These are phyloP conservation scores for Tetradesmus obliquus DNA, from an alignment of 139 green algal species.

Conservation along the genomic window DNA sequence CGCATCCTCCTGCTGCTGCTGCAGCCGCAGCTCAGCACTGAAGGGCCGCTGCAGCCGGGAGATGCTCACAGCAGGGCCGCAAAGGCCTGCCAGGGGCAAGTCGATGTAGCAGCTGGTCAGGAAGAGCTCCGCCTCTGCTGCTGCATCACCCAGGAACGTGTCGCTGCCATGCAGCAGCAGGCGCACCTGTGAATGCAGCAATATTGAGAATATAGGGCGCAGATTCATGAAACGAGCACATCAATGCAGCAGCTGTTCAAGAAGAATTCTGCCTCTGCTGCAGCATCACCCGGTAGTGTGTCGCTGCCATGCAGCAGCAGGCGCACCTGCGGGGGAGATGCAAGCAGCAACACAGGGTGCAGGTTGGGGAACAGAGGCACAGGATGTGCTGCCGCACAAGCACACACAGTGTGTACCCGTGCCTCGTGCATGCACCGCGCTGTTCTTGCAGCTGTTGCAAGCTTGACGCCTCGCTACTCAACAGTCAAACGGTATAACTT, in stretches of 20 bases:
- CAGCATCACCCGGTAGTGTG: constrained; percentile 92
- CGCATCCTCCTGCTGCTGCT: constrained; percentile 63
- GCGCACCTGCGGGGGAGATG: constrained; percentile 67
- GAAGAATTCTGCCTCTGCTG: constrained; percentile 85
- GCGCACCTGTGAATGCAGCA: constrained; percentile 69
- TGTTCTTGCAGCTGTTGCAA: too few relatives aligned
- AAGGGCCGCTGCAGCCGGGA: constrained; percentile 3
- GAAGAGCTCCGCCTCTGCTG: constrained; percentile 85
- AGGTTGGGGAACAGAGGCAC: too few relatives aligned
- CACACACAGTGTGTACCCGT: too few relatives aligned
- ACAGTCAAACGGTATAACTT: too few relatives aligned
- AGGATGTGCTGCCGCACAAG: too few relatives aligned
- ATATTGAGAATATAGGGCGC: too few relatives aligned
- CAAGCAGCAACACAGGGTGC: not conserved
- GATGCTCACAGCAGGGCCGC: not conserved
- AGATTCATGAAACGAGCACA: not conserved
- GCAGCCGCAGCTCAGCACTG: constrained; percentile 31
- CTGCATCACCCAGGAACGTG: constrained; percentile 92
- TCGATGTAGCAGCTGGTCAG: constrained; percentile 58
- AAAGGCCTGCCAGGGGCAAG: not conserved
- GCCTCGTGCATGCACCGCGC: too few relatives aligned
- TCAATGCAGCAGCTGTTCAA: constrained; percentile 58
- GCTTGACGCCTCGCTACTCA: too few relatives aligned
- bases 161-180: constrained; percentile 76
- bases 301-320: constrained; percentile 76